These are phyloP conservation scores for Ehretia macrophylla DNA, from an alignment of 257 asterid genomes.

Conservation along the genomic window DNA sequence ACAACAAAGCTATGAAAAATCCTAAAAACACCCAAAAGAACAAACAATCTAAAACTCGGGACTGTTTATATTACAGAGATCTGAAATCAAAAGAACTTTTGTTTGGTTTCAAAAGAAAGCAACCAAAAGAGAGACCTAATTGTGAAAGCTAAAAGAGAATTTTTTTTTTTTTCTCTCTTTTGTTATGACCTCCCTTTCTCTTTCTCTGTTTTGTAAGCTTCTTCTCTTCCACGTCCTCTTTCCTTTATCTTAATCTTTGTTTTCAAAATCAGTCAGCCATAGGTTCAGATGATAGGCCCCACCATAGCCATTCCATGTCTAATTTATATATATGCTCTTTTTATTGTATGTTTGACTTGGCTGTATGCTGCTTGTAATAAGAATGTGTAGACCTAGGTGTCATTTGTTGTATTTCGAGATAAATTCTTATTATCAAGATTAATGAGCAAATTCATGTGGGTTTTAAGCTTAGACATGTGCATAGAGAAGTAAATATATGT, in stretches of 20 bases:
- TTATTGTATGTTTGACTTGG: conserved; percentile 52
- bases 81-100: conserved; percentile 25
- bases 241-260: conserved; percentile 38
- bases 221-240: conserved; percentile 33
- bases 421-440: conserved; percentile 44
- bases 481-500: too few relatives aligned
- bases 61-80: conserved; percentile 41
- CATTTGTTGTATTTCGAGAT: conserved; percentile 61
- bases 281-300: conserved; percentile 51
- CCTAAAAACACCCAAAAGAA: conserved; percentile 28
- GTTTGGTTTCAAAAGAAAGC: conserved; percentile 53
- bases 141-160: conserved; percentile 56
- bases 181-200: conserved; percentile 22
- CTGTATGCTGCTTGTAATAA: conserved; percentile 79
- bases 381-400: conserved; percentile 71
- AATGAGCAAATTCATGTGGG: not conserved
- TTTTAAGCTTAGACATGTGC: too few relatives aligned
- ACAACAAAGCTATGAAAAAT: conserved; percentile 8
- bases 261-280: conserved; percentile 79
- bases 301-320: conserved; percentile 20
- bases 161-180: conserved; percentile 43
- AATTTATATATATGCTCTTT: not conserved
- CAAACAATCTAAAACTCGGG: conserved; percentile 25
- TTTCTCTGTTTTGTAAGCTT: conserved; percentile 16
- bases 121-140: conserved; percentile 37